Evolutionary conservation across 257 asterid species (phyloP).

Genomic region (Ballota nigra): DNA sequence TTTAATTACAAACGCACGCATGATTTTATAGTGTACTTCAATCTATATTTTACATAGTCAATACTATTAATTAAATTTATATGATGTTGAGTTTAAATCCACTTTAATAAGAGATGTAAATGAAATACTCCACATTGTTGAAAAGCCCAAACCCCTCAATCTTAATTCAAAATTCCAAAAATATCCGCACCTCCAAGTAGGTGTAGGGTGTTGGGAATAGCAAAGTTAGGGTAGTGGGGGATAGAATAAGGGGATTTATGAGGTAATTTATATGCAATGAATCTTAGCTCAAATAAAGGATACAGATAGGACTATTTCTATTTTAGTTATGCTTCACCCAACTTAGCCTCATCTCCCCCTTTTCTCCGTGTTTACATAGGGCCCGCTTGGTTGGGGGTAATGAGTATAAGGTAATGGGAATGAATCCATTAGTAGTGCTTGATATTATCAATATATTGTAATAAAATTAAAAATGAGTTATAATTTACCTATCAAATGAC

Average conservation of each 20-base stretch:
- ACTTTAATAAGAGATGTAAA: neutral
- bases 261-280: conserved; percentile 25
- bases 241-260: neutral
- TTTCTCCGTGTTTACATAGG: too few species aligned
- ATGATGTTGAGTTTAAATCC: neutral
- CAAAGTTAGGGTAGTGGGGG: conserved; percentile 11
- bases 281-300: too few species aligned
- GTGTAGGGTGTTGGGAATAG: conserved; percentile 26
- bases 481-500: too few species aligned
- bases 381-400: too few species aligned
- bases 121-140: too few species aligned
- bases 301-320: neutral
- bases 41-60: neutral
- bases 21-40: too few species aligned
- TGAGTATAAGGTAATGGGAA: too few species aligned
- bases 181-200: neutral
- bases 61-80: neutral
- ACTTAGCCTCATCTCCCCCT: neutral
- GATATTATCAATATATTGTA: too few species aligned
- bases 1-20: too few species aligned
- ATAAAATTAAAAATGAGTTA: too few species aligned
- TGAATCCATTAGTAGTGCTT: too few species aligned
- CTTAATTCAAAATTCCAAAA: neutral
- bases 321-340: neutral
- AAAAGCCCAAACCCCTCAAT: neutral